These are phyloP conservation scores for Xylaria sp. DNA, from an alignment of 2,329 filamentous ascomycete species.

Conservation along the genomic window DNA sequence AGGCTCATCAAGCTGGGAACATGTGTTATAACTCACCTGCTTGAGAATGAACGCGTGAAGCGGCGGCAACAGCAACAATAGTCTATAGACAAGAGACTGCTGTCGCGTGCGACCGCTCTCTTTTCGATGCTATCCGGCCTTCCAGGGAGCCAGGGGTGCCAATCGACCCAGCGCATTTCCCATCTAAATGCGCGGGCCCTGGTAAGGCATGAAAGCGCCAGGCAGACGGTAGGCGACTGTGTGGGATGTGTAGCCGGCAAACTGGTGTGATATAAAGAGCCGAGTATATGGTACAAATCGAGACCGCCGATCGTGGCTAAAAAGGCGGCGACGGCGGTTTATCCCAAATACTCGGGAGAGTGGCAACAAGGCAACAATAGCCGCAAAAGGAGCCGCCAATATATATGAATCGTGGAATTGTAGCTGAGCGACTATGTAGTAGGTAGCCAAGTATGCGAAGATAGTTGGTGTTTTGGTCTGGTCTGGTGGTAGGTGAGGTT, in stretches of 20 bases:
- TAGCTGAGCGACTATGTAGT: too few species aligned
- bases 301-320: slow-evolving; percentile 14
- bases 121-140: slow-evolving; percentile 41
- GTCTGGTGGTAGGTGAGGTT: not conserved
- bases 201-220: slow-evolving; percentile 14
- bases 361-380: not conserved
- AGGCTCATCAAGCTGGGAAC: not conserved
- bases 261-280: slow-evolving; percentile 8
- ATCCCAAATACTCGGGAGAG: not conserved
- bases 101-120: slow-evolving; percentile 36
- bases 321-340: not conserved
- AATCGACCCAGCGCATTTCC: slow-evolving; percentile 42
- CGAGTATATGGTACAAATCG: slow-evolving; percentile 15
- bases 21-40: slow-evolving; percentile 17
- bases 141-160: slow-evolving; percentile 40
- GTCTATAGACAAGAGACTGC: slow-evolving; percentile 25
- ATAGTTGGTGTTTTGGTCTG: not conserved
- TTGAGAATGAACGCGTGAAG: slow-evolving; percentile 12
- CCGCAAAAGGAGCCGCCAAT: not conserved
- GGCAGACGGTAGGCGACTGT: slow-evolving; percentile 16
- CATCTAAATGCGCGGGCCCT: slow-evolving; percentile 38
- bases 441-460: not conserved
- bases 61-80: not conserved
- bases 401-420: not conserved
- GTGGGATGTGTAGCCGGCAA: slow-evolving; percentile 8